These are phyloP conservation scores for Phytophthora melonis DNA, from an alignment of 352 stramenopile species.

Conservation along the genomic window DNA sequence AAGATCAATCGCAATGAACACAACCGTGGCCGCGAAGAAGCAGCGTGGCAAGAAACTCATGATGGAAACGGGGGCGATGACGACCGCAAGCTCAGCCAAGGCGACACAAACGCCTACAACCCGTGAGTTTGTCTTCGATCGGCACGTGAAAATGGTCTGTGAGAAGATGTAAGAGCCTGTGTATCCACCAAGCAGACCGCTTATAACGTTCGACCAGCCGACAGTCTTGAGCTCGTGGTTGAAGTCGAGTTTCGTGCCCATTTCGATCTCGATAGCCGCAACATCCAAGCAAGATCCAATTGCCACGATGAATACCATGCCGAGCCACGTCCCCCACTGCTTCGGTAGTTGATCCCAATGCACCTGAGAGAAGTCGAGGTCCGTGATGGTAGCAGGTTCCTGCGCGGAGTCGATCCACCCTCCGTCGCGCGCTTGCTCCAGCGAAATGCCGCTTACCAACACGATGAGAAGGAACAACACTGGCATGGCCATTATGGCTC, in stretches of 20 bases:
- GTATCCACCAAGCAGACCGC: constrained; percentile 95
- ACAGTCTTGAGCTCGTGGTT: constrained; percentile 95
- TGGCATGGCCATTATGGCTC: constrained; percentile 89
- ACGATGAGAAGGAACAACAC: constrained; percentile 93
- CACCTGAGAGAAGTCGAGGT: constrained; percentile 90
- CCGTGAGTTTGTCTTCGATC: constrained; percentile 89
- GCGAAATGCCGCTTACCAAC: constrained; percentile 68
- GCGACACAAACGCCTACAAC: constrained; percentile 93
- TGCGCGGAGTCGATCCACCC: constrained; percentile 92
- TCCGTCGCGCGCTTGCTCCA: constrained; percentile 90
- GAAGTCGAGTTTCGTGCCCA: constrained; percentile 94
- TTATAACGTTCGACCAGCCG: constrained; percentile 96
- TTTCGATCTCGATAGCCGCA: constrained; percentile 97
- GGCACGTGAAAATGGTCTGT: constrained; percentile 98
- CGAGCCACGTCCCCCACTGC: constrained; percentile 91
- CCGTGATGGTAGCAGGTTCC: constrained; percentile 56
- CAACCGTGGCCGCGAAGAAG: constrained; percentile 97
- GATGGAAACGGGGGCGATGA: constrained; percentile 92
- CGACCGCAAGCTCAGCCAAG: constrained; percentile 81
- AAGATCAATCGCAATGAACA: constrained; percentile 97
- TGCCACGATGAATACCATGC: constrained; percentile 98
- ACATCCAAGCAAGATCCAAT: constrained; percentile 97
- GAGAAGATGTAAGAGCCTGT: constrained; percentile 99
- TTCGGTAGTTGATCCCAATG: constrained; percentile 90
- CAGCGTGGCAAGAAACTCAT: constrained; percentile 95